Evolutionary conservation across 768 basidiomycete genomes (phyloP).

Genomic region (Amanita inopinata): DNA sequence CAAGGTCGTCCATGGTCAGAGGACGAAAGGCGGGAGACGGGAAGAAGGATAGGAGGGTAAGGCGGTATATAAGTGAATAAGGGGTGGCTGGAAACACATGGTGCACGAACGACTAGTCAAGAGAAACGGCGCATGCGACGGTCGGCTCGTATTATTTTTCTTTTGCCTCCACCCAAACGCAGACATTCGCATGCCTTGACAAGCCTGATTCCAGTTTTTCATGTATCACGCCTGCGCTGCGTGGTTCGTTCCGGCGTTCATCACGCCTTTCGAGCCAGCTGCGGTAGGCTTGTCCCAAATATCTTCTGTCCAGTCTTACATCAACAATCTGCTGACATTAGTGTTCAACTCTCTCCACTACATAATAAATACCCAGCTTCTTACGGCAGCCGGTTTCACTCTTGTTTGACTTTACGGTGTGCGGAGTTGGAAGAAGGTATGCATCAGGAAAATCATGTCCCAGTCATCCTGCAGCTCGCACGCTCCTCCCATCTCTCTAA

Average conservation of each 20-base stretch:
- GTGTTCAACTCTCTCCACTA: constrained; percentile 9
- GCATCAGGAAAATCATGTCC: constrained; percentile 4
- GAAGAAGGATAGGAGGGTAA: constrained; percentile 16
- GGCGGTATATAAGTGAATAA: constrained; percentile 26
- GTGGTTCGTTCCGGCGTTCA: constrained; percentile 10
- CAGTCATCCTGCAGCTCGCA: constrained; percentile 1
- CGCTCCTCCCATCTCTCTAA: constrained; percentile 1
- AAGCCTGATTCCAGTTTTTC: constrained; percentile 20
- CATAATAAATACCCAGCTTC: constrained; percentile 3
- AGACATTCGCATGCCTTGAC: constrained; percentile 27
- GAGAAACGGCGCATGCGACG: constrained; percentile 14
- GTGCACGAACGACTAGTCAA: constrained; percentile 24
- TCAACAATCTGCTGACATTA: not conserved
- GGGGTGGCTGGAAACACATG: constrained; percentile 35
- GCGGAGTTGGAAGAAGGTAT: constrained; percentile 3
- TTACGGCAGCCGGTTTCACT: constrained; percentile 8
- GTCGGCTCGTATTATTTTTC: constrained; percentile 7
- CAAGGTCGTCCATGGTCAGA: constrained; percentile 50
- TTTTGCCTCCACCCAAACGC: too few species aligned
- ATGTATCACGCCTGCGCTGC: constrained; percentile 13
- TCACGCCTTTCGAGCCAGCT: too few species aligned
- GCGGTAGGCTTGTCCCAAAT: too few species aligned
- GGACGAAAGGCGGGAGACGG: constrained; percentile 15
- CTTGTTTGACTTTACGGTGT: constrained; percentile 1
- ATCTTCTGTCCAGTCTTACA: constrained; percentile 9